phyloP scores from a whole-genome alignment of 768 basidiomycete species.

The Leccinum truebloodii region DNA sequence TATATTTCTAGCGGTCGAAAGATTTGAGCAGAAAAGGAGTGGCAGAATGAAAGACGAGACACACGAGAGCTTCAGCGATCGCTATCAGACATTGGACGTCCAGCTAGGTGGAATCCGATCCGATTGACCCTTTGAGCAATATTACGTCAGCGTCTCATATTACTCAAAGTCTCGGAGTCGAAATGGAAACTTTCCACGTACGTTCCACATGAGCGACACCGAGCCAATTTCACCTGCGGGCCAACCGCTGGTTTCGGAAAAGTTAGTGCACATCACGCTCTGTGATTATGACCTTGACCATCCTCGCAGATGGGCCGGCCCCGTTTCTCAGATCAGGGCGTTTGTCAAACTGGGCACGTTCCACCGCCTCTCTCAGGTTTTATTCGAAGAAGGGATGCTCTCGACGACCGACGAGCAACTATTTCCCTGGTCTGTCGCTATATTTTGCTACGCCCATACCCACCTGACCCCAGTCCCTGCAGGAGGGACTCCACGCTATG shows the following conservation, averaged over 20 bases:
- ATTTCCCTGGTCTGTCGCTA: constrained; percentile 64
- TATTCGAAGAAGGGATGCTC: constrained; percentile 77
- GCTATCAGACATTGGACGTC: constrained; percentile 77
- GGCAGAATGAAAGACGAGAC: constrained; percentile 24
- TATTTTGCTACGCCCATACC: neutral
- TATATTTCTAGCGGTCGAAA: constrained; percentile 73
- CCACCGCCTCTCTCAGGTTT: constrained; percentile 53
- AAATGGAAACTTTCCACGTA: too few relatives aligned
- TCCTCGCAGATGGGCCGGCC: constrained; percentile 51
- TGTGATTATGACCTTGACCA: neutral
- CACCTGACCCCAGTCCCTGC: neutral
- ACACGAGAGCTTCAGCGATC: constrained; percentile 91
- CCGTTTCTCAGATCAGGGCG: constrained; percentile 76
- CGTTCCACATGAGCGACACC: constrained; percentile 33
- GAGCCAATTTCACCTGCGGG: constrained; percentile 46
- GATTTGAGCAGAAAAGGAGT: neutral
- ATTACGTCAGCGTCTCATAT: constrained; percentile 1
- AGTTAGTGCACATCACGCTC: constrained; percentile 28
- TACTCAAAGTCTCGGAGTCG: too few relatives aligned
- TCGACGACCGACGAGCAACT: constrained; percentile 83
- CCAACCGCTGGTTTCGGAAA: constrained; percentile 59
- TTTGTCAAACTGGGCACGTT: constrained; percentile 83
- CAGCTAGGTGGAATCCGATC: constrained; percentile 41
- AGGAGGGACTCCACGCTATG: constrained; percentile 85
- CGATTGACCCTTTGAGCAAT: neutral